Evolutionary conservation across 1,139 yeast species (phyloP).

Genomic region (Suhomyces yuchorum): DNA sequence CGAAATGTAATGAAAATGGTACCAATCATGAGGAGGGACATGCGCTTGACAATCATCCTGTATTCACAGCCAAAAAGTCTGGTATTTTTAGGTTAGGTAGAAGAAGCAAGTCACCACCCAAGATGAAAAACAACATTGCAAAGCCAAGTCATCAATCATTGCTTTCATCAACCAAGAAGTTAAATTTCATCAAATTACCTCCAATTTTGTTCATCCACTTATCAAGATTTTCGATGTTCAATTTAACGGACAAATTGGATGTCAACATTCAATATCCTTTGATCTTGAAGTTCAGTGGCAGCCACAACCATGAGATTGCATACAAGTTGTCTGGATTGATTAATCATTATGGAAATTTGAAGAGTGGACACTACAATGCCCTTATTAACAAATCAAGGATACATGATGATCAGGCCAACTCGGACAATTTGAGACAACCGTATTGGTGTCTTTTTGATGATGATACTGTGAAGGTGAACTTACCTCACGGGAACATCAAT

Average conservation of each 20-base stretch:
- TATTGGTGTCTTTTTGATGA: slow-evolving; percentile 77
- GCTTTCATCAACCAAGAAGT: slow-evolving; percentile 50
- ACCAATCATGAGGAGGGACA: slow-evolving; percentile 6
- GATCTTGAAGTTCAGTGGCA: slow-evolving; percentile 48
- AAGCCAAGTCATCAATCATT: slow-evolving; percentile 9
- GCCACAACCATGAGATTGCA: slow-evolving; percentile 39
- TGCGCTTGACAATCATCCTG: slow-evolving; percentile 41
- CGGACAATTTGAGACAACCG: slow-evolving; percentile 29
- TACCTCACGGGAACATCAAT: slow-evolving; percentile 48
- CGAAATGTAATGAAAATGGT: slow-evolving; percentile 49
- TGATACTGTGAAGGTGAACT: slow-evolving; percentile 53
- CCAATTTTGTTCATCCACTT: slow-evolving; percentile 65
- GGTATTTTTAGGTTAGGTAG: slow-evolving; percentile 41
- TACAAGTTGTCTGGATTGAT: slow-evolving; percentile 64
- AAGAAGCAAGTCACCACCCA: slow-evolving; percentile 38
- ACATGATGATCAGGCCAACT: slow-evolving; percentile 22
- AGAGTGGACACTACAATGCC: slow-evolving; percentile 76
- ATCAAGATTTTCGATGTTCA: slow-evolving; percentile 58
- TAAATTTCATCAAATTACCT: slow-evolving; percentile 66
- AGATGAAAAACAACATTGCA: slow-evolving; percentile 19
- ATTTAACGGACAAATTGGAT: slow-evolving; percentile 56
- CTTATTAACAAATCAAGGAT: slow-evolving; percentile 53
- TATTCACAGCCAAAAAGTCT: slow-evolving; percentile 33
- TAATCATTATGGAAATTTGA: slow-evolving; percentile 70
- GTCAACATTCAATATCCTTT: slow-evolving; percentile 57